Evolutionary conservation across 805 yeast genomes (phyloP).

Genomic region (Sungouiozyma intestinalis): DNA sequence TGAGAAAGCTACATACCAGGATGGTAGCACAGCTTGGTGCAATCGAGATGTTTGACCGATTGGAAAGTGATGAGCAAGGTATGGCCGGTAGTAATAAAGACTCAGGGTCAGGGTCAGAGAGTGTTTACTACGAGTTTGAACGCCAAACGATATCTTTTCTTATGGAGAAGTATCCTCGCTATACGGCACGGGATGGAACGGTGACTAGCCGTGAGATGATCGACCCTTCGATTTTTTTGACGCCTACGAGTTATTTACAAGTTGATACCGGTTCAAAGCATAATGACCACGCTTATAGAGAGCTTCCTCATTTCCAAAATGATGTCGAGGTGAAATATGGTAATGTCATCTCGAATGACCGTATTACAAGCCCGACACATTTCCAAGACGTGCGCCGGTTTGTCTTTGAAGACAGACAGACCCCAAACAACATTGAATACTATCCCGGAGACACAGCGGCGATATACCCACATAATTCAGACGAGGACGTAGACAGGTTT

Average conservation of each 20-base stretch:
- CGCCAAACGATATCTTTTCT: slow-evolving; percentile 33
- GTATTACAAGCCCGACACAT: slow-evolving; percentile 64
- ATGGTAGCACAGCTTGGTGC: slow-evolving; percentile 72
- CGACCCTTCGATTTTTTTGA: slow-evolving; percentile 16
- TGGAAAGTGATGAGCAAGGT: slow-evolving; percentile 84
- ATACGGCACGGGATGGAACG: slow-evolving; percentile 7
- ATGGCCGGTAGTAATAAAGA: slow-evolving; percentile 45
- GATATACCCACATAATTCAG: slow-evolving; percentile 64
- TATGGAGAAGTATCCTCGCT: slow-evolving; percentile 26
- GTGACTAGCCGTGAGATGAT: slow-evolving; percentile 14
- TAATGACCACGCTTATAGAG: not conserved
- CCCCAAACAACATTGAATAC: slow-evolving; percentile 28
- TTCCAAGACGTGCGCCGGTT: slow-evolving; percentile 83
- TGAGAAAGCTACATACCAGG: slow-evolving; percentile 69
- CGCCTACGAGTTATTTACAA: slow-evolving; percentile 21
- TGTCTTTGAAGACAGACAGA: slow-evolving; percentile 28
- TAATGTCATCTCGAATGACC: slow-evolving; percentile 36
- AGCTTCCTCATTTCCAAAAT: slow-evolving; percentile 10
- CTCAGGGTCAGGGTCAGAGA: slow-evolving; percentile 44
- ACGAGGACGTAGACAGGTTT: slow-evolving; percentile 50
- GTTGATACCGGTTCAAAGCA: slow-evolving; percentile 1
- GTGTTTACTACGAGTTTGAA: slow-evolving; percentile 70
- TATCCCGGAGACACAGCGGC: slow-evolving; percentile 76
- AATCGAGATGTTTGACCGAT: slow-evolving; percentile 52
- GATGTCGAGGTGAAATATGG: slow-evolving; percentile 30